These are phyloP conservation scores for Lactarius deliciosus DNA, from an alignment of 768 basidiomycete species.

Conservation along the genomic window DNA sequence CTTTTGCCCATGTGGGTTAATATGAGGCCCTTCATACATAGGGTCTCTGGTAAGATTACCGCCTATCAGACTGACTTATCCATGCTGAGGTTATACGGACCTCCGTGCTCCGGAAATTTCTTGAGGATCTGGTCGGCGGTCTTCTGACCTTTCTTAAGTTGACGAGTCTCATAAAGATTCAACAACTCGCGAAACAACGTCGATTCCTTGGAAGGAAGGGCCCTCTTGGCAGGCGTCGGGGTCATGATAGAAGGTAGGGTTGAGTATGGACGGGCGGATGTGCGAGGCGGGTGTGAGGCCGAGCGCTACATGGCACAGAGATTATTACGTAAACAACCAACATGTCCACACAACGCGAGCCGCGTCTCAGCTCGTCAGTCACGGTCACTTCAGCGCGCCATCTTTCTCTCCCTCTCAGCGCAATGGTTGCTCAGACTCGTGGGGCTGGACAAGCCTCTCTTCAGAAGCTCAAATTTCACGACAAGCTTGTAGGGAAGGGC, in stretches of 20 bases:
- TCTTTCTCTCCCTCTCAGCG: constrained; percentile 9
- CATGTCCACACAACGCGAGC: constrained; percentile 29
- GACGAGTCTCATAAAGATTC: constrained; percentile 83
- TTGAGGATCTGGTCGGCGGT: constrained; percentile 92
- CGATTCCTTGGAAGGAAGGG: constrained; percentile 79
- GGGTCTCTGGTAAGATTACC: constrained; percentile 61
- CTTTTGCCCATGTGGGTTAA: constrained; percentile 75
- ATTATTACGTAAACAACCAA: constrained; percentile 17
- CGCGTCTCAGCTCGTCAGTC: constrained; percentile 22
- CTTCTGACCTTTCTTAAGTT: constrained; percentile 87
- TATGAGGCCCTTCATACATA: constrained; percentile 95
- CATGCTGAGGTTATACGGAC: constrained; percentile 41
- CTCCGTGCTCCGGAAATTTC: constrained; percentile 95
- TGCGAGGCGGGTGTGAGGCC: not conserved
- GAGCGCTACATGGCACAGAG: not conserved
- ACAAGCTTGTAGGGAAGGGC: constrained; percentile 77
- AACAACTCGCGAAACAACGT: constrained; percentile 84
- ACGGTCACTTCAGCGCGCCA: not conserved
- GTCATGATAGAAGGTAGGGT: constrained; percentile 31
- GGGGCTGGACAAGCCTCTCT: constrained; percentile 51
- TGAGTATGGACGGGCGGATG: not conserved
- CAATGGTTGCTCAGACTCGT: constrained; percentile 77
- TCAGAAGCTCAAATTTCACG: constrained; percentile 72
- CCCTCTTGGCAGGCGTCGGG: constrained; percentile 44
- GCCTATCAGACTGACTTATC: constrained; percentile 20